These are phyloP conservation scores for Coemansia sp. DNA, from an alignment of 192 early-diverging fungal genomes.

Conservation along the genomic window DNA sequence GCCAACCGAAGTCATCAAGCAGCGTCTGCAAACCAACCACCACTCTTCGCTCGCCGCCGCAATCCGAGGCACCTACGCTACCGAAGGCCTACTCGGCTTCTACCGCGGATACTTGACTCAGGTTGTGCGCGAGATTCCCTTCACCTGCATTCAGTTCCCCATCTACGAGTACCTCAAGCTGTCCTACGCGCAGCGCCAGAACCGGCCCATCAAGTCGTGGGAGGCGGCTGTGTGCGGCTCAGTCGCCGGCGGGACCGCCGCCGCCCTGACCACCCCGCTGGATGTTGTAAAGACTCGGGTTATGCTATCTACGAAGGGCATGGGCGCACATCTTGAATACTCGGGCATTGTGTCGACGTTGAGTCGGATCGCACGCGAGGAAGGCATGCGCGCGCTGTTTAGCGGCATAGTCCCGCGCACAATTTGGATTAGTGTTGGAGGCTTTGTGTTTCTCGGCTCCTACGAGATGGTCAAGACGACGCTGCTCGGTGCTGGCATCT, in stretches of 20 bases:
- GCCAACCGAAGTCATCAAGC: conserved; percentile 94
- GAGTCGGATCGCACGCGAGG: conserved; percentile 67
- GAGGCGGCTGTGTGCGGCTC: conserved; percentile 85
- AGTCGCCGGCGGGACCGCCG: conserved; percentile 84
- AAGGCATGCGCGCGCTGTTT: conserved; percentile 74
- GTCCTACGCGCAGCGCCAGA: conserved; percentile 46
- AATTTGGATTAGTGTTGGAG: conserved; percentile 93
- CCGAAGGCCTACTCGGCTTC: conserved; percentile 79
- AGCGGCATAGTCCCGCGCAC: conserved; percentile 90
- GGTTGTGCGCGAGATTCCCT: conserved; percentile 94
- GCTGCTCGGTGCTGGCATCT: conserved; percentile 20
- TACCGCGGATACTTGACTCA: conserved; percentile 91
- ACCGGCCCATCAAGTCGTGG: conserved; percentile 60
- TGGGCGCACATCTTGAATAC: conserved; percentile 52
- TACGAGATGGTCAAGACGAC: conserved; percentile 77
- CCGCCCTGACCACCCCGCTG: conserved; percentile 87
- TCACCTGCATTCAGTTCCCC: conserved; percentile 95
- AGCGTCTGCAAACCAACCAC: conserved; percentile 89
- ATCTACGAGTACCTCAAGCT: conserved; percentile 87
- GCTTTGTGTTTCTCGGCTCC: conserved; percentile 90
- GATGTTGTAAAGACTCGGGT: conserved; percentile 95
- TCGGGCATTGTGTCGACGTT: conserved; percentile 68
- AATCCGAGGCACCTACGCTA: conserved; percentile 57
- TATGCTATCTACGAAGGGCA: conserved; percentile 75
- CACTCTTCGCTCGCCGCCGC: conserved; percentile 61